Evolutionary conservation across 169 alveolate genomes (phyloP), one percentile per base, ranked within the genome.

Genomic region (Cardiosporidium cionae): DNA sequence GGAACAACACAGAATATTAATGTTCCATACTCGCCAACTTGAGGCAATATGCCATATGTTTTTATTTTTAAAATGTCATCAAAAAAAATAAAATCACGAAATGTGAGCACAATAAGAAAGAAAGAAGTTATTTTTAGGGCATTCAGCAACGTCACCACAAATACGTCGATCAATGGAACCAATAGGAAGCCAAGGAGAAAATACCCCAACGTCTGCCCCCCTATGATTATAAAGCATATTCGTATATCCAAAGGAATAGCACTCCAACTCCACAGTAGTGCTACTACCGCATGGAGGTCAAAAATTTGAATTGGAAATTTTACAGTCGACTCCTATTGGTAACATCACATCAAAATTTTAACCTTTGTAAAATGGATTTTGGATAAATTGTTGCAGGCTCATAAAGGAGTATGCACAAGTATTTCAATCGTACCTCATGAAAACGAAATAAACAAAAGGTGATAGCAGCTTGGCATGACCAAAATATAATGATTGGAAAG

Each of bases 21-120:
- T 58, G 66, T 32, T 25, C 52, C 52, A 36, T 65, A 65, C 25
- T 22, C 32, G 32, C 74, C 80, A 2, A 73, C 6, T 33, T 28
- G 52, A 22, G 37, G 36, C 22, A 66, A 62, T 6, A 3, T 0
- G 37, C 52, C 33, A 7, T 32, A 7, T 4, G 68, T 27, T 52
- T 54, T 58, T 27, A 53, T 27, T 63, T 64, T 64, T 32, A 73
- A 62, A 29, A 27, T 2, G 31, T 73, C 66, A 2, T 37, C 23
- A 37, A 73, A 73, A 28, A 66, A 72, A 23, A 68, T 70, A 7
- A 73, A 73, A 28, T 73, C 80, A 27, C 80, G 52, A 31, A 73
- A 65, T 36, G 80, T 32, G 7, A 73, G 67, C 31, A 73, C 58
- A 3, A 33, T 23, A n/a, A 63, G 74, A 32, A 23, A 73, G 68